Evolutionary conservation across 805 yeast species (phyloP).

Genomic region (Cyberlindnera lachancei): DNA sequence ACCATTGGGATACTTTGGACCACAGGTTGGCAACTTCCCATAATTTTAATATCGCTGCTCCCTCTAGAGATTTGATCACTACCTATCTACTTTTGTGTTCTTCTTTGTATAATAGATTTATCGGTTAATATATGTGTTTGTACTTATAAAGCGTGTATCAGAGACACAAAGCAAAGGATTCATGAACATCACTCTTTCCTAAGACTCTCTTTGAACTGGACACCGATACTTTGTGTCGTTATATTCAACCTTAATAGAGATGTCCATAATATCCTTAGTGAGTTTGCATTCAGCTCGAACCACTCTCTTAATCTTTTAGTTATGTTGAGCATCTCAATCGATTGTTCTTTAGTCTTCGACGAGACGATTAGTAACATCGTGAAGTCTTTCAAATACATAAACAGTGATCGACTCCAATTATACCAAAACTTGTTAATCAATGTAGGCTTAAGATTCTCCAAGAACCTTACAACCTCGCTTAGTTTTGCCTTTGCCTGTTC

Average conservation of each 20-base stretch:
- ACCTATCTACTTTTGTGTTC: too few species aligned
- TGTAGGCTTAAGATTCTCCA: neutral
- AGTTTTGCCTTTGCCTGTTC: neutral
- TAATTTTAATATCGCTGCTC: too few species aligned
- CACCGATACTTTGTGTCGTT: constrained; percentile 11
- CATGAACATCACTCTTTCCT: too few species aligned
- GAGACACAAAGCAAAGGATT: too few species aligned
- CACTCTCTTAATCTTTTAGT: constrained; percentile 7
- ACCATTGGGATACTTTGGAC: constrained; percentile 17
- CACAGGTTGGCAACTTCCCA: constrained; percentile 13
- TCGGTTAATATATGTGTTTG: too few species aligned
- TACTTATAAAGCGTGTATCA: too few species aligned
- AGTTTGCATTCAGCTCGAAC: constrained; percentile 7
- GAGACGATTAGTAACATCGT: constrained; percentile 3
- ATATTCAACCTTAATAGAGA: constrained; percentile 8
- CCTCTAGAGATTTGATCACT: too few species aligned
- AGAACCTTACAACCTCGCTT: neutral
- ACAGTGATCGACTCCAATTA: constrained; percentile 7
- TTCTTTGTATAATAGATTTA: too few species aligned
- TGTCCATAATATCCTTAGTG: constrained; percentile 8
- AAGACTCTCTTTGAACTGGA: constrained; percentile 4
- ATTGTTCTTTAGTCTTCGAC: neutral
- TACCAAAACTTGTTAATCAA: constrained; percentile 9
- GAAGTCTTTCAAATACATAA: constrained; percentile 11
- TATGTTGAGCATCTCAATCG: neutral